These are phyloP conservation scores for Patellaria atrata DNA, from an alignment of 495 filamentous ascomycete species.

Conservation along the genomic window DNA sequence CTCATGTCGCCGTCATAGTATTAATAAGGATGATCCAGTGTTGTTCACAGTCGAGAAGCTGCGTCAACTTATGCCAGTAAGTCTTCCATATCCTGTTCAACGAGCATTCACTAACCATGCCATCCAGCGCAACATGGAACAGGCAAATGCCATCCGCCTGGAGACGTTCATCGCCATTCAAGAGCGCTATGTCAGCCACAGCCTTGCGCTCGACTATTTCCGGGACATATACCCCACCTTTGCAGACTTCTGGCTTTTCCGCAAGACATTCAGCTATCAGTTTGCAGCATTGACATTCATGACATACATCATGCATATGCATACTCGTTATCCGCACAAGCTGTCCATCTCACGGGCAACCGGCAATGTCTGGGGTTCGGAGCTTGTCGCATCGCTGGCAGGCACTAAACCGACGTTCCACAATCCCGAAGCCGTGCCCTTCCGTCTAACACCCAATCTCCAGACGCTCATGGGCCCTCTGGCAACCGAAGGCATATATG, in stretches of 20 bases:
- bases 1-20: slow-evolving; percentile 70
- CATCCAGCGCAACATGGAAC: slow-evolving; percentile 36
- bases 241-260: slow-evolving; percentile 94
- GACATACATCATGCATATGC: slow-evolving; percentile 96
- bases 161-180: slow-evolving; percentile 88
- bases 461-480: slow-evolving; percentile 92
- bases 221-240: slow-evolving; percentile 76
- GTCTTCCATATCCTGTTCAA: slow-evolving; percentile 5
- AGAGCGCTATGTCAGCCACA: slow-evolving; percentile 73
- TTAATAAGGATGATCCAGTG: slow-evolving; percentile 88
- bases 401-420: slow-evolving; percentile 72
- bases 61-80: slow-evolving; percentile 40
- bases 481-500: slow-evolving; percentile 88
- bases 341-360: slow-evolving; percentile 77
- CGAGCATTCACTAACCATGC: slow-evolving; percentile 31
- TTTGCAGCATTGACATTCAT: slow-evolving; percentile 94
- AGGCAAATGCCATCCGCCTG: slow-evolving; percentile 49
- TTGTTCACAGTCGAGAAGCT: slow-evolving; percentile 91
- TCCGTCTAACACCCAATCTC: slow-evolving; percentile 92
- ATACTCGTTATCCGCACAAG: slow-evolving; percentile 86
- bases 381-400: slow-evolving; percentile 76
- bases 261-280: slow-evolving; percentile 89
- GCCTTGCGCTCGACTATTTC: slow-evolving; percentile 77
- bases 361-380: slow-evolving; percentile 92
- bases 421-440: slow-evolving; percentile 86